A percentile compares a stretch with the other conserved stretches of the same genome.
Evolutionary conservation across 1,139 yeast species (phyloP).

Genomic region (Taphrina flavorubra): DNA sequence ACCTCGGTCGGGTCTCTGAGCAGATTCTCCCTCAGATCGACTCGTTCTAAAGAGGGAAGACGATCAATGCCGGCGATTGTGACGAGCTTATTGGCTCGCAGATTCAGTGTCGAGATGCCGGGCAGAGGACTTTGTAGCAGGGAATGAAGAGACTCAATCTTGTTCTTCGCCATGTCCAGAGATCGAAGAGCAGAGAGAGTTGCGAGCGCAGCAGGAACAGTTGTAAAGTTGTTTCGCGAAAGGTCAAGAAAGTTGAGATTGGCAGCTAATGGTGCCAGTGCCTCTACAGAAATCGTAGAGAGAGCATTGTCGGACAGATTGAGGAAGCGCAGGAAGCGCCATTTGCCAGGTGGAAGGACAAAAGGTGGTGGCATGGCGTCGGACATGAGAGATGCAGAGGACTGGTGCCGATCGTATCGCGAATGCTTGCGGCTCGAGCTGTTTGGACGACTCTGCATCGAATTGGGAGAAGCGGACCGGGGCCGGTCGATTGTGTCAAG

Average conservation of each 20-base stretch:
- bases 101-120: constrained; percentile 59
- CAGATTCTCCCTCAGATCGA: constrained; percentile 64
- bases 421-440: constrained; percentile 2
- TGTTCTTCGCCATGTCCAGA: constrained; percentile 64
- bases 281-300: constrained; percentile 55
- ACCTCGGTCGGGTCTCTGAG: constrained; percentile 53
- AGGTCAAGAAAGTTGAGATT: constrained; percentile 64
- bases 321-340: constrained; percentile 64
- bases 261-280: constrained; percentile 58
- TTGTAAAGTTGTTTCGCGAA: constrained; percentile 60
- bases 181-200: constrained; percentile 60
- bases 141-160: constrained; percentile 52
- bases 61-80: constrained; percentile 60
- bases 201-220: constrained; percentile 61
- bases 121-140: constrained; percentile 50
- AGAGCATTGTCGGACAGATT: constrained; percentile 65
- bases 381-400: constrained; percentile 10
- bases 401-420: constrained; percentile 22
- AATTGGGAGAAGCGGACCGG: constrained; percentile 32
- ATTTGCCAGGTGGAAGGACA: constrained; percentile 55
- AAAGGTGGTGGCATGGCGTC: constrained; percentile 34
- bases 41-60: constrained; percentile 58
- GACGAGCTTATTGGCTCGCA: constrained; percentile 61
- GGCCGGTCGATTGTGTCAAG: constrained; percentile 13
- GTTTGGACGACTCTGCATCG: constrained; percentile 1